Evolutionary conservation across 495 filamentous ascomycete genomes (phyloP).

Genomic region (Trichoderma erinaceum): DNA sequence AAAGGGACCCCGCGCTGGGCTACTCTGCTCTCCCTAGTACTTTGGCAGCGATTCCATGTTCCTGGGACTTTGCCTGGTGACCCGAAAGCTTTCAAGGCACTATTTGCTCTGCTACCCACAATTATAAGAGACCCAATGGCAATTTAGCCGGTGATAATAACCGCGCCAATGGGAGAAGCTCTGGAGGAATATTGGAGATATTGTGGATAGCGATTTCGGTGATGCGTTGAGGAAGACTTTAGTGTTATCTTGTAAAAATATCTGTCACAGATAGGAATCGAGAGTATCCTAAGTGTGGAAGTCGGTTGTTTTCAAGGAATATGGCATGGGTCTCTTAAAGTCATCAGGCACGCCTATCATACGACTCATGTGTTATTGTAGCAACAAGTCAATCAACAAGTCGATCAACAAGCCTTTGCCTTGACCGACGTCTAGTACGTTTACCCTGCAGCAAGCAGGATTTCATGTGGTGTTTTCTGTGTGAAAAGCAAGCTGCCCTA

Average conservation of each 20-base stretch:
- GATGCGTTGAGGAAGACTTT: background rate
- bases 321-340: too few species aligned
- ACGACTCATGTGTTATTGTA: background rate
- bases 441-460: too few species aligned
- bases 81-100: background rate
- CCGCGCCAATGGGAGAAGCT: conserved; percentile 8
- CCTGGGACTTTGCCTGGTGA: background rate
- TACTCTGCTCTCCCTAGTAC: background rate
- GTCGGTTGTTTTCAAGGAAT: background rate
- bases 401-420: too few species aligned
- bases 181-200: conserved; percentile 2
- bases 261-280: background rate
- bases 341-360: too few species aligned
- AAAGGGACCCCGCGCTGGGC: background rate
- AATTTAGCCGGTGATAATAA: conserved; percentile 11
- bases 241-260: background rate
- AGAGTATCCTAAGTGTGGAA: background rate
- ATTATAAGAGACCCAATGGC: conserved; percentile 10
- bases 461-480: too few species aligned
- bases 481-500: too few species aligned
- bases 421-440: too few species aligned
- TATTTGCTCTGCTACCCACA: conserved; percentile 2
- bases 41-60: conserved; percentile 5
- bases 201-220: background rate
- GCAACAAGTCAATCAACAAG: too few species aligned